Conservation (phyloP, 2,329 filamentous ascomycete species). For the Calonectria pseudoreteaudii region DNA sequence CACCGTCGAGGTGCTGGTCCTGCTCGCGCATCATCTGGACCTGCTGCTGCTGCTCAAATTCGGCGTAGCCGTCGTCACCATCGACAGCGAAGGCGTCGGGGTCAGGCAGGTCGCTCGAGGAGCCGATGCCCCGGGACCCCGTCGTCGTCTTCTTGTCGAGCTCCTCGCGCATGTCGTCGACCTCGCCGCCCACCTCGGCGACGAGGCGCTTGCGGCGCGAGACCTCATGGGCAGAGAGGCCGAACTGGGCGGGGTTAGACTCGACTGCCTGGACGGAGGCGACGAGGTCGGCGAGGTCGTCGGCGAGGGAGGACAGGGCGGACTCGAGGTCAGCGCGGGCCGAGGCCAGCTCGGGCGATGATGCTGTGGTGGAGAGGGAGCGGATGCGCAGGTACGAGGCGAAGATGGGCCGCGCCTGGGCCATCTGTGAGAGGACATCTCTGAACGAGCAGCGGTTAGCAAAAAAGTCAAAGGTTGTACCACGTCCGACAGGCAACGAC, state of each 20-base stretch:
- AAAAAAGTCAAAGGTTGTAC: background rate
- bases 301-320: constrained; percentile 75
- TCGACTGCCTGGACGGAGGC: constrained; percentile 91
- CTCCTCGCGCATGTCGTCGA: constrained; percentile 90
- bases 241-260: constrained; percentile 86
- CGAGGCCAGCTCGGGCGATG: constrained; percentile 86
- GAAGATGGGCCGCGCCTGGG: constrained; percentile 86
- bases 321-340: constrained; percentile 77
- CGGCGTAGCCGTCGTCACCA: constrained; percentile 71
- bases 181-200: constrained; percentile 87
- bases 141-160: constrained; percentile 68
- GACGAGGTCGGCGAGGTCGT: constrained; percentile 90
- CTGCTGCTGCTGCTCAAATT: constrained; percentile 93
- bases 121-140: constrained; percentile 33
- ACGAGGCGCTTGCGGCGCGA: constrained; percentile 83
- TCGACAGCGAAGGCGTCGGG: constrained; percentile 70
- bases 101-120: constrained; percentile 59
- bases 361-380: constrained; percentile 78
- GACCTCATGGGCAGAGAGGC: constrained; percentile 86
- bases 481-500: background rate
- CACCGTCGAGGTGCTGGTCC: constrained; percentile 90
- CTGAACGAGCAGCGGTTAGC: constrained; percentile 58
- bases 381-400: constrained; percentile 96
- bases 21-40: constrained; percentile 93
- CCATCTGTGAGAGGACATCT: constrained; percentile 88